phyloP scores from a whole-genome alignment of 1,139 yeast genomes.

The Ogataea hybrid region DNA sequence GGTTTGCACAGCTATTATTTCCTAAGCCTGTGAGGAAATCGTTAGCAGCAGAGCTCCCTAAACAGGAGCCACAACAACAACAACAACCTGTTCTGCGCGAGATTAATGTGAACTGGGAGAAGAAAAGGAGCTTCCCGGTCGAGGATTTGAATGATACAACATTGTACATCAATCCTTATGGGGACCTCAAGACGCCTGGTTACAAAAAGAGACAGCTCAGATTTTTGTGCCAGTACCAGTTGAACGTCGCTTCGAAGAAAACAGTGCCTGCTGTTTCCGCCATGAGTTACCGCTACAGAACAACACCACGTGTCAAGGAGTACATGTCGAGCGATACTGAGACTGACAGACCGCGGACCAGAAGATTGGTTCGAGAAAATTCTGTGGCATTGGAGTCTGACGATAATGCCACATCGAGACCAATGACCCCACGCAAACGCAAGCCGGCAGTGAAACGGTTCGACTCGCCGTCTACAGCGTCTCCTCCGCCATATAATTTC shows the following conservation, averaged over 20 bases:
- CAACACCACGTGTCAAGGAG: slow-evolving; percentile 36
- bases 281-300: slow-evolving; percentile 30
- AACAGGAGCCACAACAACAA: slow-evolving; percentile 4
- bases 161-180: slow-evolving; percentile 54
- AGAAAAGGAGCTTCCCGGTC: slow-evolving; percentile 40
- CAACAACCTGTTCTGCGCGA: slow-evolving; percentile 4
- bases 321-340: slow-evolving; percentile 36
- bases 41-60: slow-evolving; percentile 16
- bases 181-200: slow-evolving; percentile 36
- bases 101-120: slow-evolving; percentile 5
- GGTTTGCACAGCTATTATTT: slow-evolving; percentile 27
- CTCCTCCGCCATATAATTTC: slow-evolving; percentile 45
- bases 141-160: slow-evolving; percentile 44
- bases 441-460: slow-evolving; percentile 20
- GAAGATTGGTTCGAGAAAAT: slow-evolving; percentile 48
- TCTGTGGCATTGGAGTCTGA: slow-evolving; percentile 29
- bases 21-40: slow-evolving; percentile 21
- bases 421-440: slow-evolving; percentile 37
- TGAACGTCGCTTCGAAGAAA: slow-evolving; percentile 28
- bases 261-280: slow-evolving; percentile 18
- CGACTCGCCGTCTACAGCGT: slow-evolving; percentile 23
- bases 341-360: slow-evolving; percentile 55
- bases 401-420: slow-evolving; percentile 27
- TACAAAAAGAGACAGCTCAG: slow-evolving; percentile 48
- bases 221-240: slow-evolving; percentile 49